These are phyloP conservation scores for Dipodascopsis uninucleata DNA, from an alignment of 805 yeast genomes.

Conservation along the genomic window DNA sequence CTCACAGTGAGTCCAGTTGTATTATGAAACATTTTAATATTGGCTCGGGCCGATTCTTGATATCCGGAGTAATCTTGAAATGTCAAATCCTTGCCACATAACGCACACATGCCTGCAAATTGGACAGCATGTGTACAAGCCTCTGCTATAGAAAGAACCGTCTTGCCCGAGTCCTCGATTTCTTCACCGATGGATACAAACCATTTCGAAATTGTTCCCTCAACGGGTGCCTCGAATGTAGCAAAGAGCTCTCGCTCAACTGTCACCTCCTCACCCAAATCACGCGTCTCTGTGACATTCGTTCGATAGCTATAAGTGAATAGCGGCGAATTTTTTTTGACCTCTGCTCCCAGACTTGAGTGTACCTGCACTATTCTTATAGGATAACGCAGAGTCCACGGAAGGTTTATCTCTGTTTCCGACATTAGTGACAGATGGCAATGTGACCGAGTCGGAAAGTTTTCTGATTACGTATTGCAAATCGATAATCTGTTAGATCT, in stretches of 20 bases:
- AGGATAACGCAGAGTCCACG: conserved; percentile 65
- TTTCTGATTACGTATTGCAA: background rate
- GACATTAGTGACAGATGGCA: conserved; percentile 12
- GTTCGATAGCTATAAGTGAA: conserved; percentile 66
- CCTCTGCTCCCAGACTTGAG: conserved; percentile 44
- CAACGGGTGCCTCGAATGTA: conserved; percentile 76
- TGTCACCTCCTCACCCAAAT: conserved; percentile 35
- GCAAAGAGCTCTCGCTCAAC: conserved; percentile 39
- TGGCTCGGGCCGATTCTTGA: conserved; percentile 67
- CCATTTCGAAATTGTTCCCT: conserved; percentile 59
- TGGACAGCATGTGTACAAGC: conserved; percentile 92
- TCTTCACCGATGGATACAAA: conserved; percentile 56
- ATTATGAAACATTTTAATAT: conserved; percentile 85
- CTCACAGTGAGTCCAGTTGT: conserved; percentile 80
- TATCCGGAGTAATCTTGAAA: conserved; percentile 67
- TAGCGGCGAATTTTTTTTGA: conserved; percentile 52
- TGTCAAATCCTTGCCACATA: conserved; percentile 74
- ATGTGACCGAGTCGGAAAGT: background rate
- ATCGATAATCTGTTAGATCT: background rate
- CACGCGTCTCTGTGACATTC: conserved; percentile 41
- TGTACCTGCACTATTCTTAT: conserved; percentile 55
- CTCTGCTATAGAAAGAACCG: conserved; percentile 60
- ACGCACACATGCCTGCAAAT: conserved; percentile 90
- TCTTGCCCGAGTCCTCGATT: conserved; percentile 43
- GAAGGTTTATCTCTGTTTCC: conserved; percentile 50